Evolutionary conservation across 768 basidiomycete genomes (phyloP), one percentile per base, ranked within the genome.

Genomic region (Tricholomella constricta): DNA sequence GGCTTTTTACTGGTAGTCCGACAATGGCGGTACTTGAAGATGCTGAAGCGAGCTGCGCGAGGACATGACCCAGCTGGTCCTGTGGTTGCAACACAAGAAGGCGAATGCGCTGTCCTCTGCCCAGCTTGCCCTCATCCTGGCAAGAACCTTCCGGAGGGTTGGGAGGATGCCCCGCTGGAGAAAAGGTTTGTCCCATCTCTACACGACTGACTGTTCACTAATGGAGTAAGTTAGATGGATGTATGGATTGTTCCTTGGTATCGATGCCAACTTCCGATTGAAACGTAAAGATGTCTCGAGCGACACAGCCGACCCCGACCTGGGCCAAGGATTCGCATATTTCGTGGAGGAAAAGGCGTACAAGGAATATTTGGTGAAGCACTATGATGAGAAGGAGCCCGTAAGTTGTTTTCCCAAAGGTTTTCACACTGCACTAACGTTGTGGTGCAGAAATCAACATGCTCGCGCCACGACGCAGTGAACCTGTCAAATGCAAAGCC

Each of bases 61-160:
- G 64, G 55, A 8, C 54, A 65, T 48, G 62, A 62, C 20, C 41
- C 54, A 14, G 35, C 7, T 10, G 65, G 68, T 9, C 38, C 60
- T 17, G 43, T 22, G 4, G n/a, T n/a, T n/a, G 51, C 6, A 4
- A 65, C 62, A 8, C 34, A 59, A 26, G 34, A 35, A 6, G 65
- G 66, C 0, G 57, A 61, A 45, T 59, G 62, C 22, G 67, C 67
- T 2, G 46, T 70, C 9, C 20, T 56, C 27, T 71, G 68, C 42
- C 64, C 66, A 15, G 64, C 61, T 8, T 70, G 65, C 48, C 68
- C 65, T 1, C 65, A 69, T 8, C 67, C 64, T 0, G 59, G 51
- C 0, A 63, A 56, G 17, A 70, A 71, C 44, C 34, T 70, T 2
- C 60, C 62, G 6, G 25, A n/a, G 4, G 55, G 52, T 7, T 69